Evolutionary conservation across 805 yeast species (phyloP).

Genomic region (Myxozyma lipomycoides): DNA sequence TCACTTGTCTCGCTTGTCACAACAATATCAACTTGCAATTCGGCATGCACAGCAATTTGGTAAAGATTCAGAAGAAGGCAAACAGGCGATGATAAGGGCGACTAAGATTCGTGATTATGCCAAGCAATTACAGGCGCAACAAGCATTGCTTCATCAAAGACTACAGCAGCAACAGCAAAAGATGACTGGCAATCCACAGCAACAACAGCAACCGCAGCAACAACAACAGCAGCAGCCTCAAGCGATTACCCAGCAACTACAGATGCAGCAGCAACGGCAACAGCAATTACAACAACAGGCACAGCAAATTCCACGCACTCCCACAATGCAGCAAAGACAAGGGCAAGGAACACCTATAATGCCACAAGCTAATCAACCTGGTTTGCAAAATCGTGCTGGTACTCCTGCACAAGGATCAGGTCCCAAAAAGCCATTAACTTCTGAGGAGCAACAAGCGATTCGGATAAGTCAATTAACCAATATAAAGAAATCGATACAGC

Average conservation of each 20-base stretch:
- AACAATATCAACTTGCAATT: constrained; percentile 19
- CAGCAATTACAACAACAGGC: constrained; percentile 13
- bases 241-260: constrained; percentile 1
- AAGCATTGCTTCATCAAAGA: constrained; percentile 4
- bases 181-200: neutral
- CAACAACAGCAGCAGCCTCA: constrained; percentile 14
- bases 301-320: constrained; percentile 11
- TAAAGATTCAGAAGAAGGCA: constrained; percentile 18
- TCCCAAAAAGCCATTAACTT: constrained; percentile 9
- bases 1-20: constrained; percentile 21
- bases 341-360: neutral
- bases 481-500: constrained; percentile 9
- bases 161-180: constrained; percentile 10
- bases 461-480: constrained; percentile 17
- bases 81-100: constrained; percentile 18
- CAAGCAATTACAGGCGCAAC: constrained; percentile 9
- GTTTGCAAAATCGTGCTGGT: constrained; percentile 6
- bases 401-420: constrained; percentile 16
- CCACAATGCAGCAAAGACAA: constrained; percentile 1
- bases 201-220: constrained; percentile 3
- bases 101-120: constrained; percentile 19
- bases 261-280: constrained; percentile 13
- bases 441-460: constrained; percentile 23
- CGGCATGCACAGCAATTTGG: constrained; percentile 24
- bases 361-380: neutral